Base-by-base conservation (phyloP, 2,329 filamentous ascomycete species). In the Aureobasidium vineae region DNA sequence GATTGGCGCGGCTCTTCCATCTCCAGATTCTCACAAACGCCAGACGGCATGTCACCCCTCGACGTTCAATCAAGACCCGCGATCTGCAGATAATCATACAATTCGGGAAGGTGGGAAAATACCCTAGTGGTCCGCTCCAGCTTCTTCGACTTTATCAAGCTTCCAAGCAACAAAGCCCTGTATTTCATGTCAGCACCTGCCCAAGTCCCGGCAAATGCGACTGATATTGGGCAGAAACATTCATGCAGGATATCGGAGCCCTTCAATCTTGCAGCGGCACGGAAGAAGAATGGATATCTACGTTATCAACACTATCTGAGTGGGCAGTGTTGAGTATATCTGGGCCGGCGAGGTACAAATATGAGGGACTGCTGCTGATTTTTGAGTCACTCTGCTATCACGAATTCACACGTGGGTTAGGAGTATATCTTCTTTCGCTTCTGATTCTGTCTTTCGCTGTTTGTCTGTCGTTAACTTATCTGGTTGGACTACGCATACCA, bases 231-330 rank as follows among this genome's bases (percentile, higher is more conserved):
- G 57, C 28, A 21, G 57, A 63, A 19, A 63, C 31, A 50, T 52
- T 23, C 31, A 63, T 63, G 59, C 59, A 63, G 41, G 59, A 63
- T 63, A 50, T 41, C 59, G 5, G 45, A 36, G 28, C 33, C 59
- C 38, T 63, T 45, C 45, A 63, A 63, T 63, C 59, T 50, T 28
- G 43, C 59, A 31, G n/a, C 45, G 59, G 45, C 43, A 45, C 59
- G 31, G 57, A 38, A 41, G 59, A 15, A 50, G 16, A 36, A 45
- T 31, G 28, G 21, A n/a, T 16, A 7, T 52, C 52, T 63, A 63
- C 59, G 45, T 52, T 63, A 63, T 63, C 45, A 33, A 52, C 43
- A 52, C 31, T 63, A 52, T 63, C 45, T 47, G n/a, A 41, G 45
- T 38, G 28, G 28, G 41, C 28, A 49, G 41, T 61, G 28, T 47